A percentile compares a stretch with the other conserved stretches of the same genome.
These are phyloP conservation scores for Leersia perrieri DNA, from an alignment of 176 grass and related monocot genomes.

Conservation along the genomic window DNA sequence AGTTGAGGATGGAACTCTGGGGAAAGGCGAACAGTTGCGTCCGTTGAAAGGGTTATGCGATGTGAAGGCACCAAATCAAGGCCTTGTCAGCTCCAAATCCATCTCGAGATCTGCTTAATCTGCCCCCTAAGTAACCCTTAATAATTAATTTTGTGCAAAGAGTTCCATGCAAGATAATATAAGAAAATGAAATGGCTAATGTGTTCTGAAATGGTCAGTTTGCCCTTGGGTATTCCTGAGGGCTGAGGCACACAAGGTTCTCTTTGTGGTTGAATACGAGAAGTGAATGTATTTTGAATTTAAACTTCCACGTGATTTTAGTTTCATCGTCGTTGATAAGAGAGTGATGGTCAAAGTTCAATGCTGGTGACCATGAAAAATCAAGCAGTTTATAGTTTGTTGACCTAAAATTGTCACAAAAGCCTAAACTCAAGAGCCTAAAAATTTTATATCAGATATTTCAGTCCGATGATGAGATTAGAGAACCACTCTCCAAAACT, in stretches of 20 bases:
- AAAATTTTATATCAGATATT: background rate
- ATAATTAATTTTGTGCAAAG: background rate
- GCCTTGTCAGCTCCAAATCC: slow-evolving; percentile 10
- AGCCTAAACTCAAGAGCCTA: background rate
- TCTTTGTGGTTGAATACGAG: background rate
- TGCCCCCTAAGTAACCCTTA: background rate
- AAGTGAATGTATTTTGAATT: background rate
- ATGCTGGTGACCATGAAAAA: background rate
- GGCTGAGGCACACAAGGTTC: background rate
- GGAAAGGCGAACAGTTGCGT: slow-evolving; percentile 20
- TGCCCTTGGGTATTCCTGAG: slow-evolving; percentile 24
- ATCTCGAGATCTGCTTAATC: slow-evolving; percentile 43
- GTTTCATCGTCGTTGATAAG: background rate
- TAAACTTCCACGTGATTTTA: background rate
- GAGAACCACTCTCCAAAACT: background rate
- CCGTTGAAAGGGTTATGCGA: slow-evolving; percentile 8
- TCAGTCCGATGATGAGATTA: slow-evolving; percentile 6
- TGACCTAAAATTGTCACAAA: slow-evolving; percentile 5
- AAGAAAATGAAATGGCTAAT: slow-evolving; percentile 18
- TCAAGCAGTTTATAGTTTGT: background rate
- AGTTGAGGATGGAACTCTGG: background rate
- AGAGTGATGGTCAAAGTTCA: background rate
- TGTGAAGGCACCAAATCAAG: slow-evolving; percentile 27
- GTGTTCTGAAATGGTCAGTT: slow-evolving; percentile 32
- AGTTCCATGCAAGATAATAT: background rate